Conservation (phyloP, 495 filamentous ascomycete species). For the Xylaria intraflava region DNA sequence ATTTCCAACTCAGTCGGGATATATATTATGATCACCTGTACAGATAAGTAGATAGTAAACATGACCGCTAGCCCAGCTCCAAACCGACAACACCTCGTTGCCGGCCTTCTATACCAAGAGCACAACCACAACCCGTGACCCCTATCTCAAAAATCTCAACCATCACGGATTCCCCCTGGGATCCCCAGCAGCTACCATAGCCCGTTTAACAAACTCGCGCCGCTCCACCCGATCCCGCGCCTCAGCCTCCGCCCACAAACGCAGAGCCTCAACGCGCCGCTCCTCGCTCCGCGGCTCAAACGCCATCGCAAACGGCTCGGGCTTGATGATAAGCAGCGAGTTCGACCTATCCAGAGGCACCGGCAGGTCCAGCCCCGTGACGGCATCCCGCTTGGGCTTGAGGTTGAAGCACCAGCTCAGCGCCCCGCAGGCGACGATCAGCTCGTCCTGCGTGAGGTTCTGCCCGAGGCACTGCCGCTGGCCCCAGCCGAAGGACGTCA, state of each 20-base stretch:
- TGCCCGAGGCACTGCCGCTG: constrained; percentile 55
- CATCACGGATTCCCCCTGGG: not conserved
- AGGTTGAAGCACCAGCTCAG: constrained; percentile 46
- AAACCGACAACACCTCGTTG: too few relatives aligned
- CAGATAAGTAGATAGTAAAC: too few relatives aligned
- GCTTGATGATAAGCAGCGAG: constrained; percentile 38
- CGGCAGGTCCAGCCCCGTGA: constrained; percentile 26
- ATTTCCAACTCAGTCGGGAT: too few relatives aligned
- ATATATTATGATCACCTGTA: too few relatives aligned
- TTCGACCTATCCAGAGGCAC: constrained; percentile 39
- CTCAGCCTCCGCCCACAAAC: constrained; percentile 22
- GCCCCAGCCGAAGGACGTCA: constrained; percentile 53
- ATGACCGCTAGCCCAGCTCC: too few relatives aligned
- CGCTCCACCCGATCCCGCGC: constrained; percentile 18
- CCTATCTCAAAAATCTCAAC: too few relatives aligned
- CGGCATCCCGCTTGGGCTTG: constrained; percentile 28
- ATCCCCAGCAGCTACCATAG: not conserved
- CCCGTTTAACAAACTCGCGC: constrained; percentile 18
- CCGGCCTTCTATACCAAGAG: too few relatives aligned
- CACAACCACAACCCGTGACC: too few relatives aligned
- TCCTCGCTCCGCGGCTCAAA: constrained; percentile 34
- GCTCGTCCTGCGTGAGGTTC: constrained; percentile 46
- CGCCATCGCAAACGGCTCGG: constrained; percentile 35
- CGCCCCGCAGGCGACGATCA: constrained; percentile 40
- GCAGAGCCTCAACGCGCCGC: constrained; percentile 25